Base-by-base conservation (phyloP, 495 filamentous ascomycete genomes). In the Evernia prunastri region DNA sequence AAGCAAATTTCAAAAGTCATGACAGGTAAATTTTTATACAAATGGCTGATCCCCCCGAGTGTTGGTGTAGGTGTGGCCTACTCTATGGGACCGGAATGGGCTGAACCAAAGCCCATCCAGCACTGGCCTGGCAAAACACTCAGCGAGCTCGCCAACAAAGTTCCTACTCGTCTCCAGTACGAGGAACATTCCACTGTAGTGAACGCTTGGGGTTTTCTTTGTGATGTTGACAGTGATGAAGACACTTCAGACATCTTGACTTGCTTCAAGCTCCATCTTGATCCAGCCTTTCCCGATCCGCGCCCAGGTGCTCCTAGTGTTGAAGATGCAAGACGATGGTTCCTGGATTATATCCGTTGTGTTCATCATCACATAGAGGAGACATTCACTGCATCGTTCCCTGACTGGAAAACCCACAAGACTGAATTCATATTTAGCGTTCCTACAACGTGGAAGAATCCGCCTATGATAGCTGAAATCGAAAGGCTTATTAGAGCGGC, bases 341-440 rank as follows among this genome's bases (percentile, higher is more conserved):
- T 81, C 49, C 76, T 72, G 36, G 85, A 86, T 63, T 87, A 80
- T 62, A 71, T 86, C 17, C 61, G 72, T 23, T 76, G 80, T 66
- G 67, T 88, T 17, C 86, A 87, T 64, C 66, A 72, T 31, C 83
- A 86, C 66, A 71, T 86, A 11, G 76, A 80, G 23, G 65, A 80
- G 63, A 76, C 77, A 59, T 77, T 84, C 60, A 63, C 74, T 60
- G 61, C 75, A 59, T 72, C 75, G 39, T 66, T 77, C 27, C 73
- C 76, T 18, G 68, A 74, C 37, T 87, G 83, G 80, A 68, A 66
- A 39, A 72, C 74, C 59, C 71, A 78, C 43, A 75, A 70, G 7
- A 80, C 87, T 27, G 83, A 87, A 66, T 88, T 87, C 67, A 72
- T 87, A 35, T 88, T 88, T 70, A 85, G 81, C 63, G 84, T 87